These are phyloP conservation scores for Colletotrichum navitas DNA, from an alignment of 2,329 filamentous ascomycete genomes.

Conservation along the genomic window DNA sequence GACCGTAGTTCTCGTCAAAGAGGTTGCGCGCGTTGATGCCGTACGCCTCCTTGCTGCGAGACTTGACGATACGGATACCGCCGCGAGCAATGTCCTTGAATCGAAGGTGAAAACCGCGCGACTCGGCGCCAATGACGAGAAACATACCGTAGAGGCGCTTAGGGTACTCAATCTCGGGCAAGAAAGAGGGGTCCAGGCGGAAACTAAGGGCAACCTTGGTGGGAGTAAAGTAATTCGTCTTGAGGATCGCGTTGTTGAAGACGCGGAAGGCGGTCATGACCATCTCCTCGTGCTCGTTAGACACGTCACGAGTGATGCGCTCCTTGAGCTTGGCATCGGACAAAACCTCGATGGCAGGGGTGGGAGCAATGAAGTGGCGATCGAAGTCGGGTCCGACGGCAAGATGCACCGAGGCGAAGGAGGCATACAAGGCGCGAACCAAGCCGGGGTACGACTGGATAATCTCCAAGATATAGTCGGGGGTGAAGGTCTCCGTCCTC, in stretches of 20 bases:
- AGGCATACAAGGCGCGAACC: constrained; percentile 88
- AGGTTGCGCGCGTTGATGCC: constrained; percentile 95
- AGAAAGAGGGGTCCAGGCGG: constrained; percentile 88
- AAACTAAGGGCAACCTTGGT: constrained; percentile 99
- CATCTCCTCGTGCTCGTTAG: constrained; percentile 96
- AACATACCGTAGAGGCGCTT: constrained; percentile 98
- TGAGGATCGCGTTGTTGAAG: constrained; percentile 93
- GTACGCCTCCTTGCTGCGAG: constrained; percentile 94
- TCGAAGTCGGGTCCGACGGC: constrained; percentile 65
- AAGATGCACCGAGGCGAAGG: constrained; percentile 90
- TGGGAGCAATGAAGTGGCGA: constrained; percentile 65
- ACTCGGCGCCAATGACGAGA: constrained; percentile 96
- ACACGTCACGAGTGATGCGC: constrained; percentile 82
- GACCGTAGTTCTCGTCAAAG: constrained; percentile 98
- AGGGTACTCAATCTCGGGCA: constrained; percentile 92
- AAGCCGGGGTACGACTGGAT: constrained; percentile 91
- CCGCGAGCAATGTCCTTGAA: constrained; percentile 98
- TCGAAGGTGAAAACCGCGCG: constrained; percentile 95
- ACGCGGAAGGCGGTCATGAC: constrained; percentile 97
- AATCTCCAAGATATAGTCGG: constrained; percentile 98
- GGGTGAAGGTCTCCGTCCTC: constrained; percentile 96
- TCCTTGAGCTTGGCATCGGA: constrained; percentile 80
- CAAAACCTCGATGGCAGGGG: constrained; percentile 74
- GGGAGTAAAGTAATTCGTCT: constrained; percentile 97
- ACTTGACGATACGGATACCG: constrained; percentile 98